These are phyloP conservation scores for Penicillium sp. DNA, from an alignment of 2,329 filamentous ascomycete species.

Conservation along the genomic window DNA sequence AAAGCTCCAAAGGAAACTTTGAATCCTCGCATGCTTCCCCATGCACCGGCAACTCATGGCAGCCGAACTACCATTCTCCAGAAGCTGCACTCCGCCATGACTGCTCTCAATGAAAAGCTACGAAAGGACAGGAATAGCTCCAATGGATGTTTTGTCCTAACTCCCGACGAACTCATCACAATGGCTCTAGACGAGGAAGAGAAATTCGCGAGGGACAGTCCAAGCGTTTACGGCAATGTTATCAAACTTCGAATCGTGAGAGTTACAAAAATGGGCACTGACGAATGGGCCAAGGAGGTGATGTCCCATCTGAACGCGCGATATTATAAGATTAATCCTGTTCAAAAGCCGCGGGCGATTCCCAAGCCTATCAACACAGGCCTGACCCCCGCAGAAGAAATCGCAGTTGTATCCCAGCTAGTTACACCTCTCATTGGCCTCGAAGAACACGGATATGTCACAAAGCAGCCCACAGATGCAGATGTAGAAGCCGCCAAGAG, in stretches of 20 bases:
- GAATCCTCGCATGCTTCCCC: slow-evolving; percentile 46
- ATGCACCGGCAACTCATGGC: slow-evolving; percentile 44
- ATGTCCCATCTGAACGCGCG: slow-evolving; percentile 44
- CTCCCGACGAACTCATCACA: slow-evolving; percentile 43
- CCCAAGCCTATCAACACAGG: slow-evolving; percentile 65
- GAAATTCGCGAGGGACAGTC: slow-evolving; percentile 63
- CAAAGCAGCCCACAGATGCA: slow-evolving; percentile 60
- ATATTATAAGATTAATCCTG: slow-evolving; percentile 35
- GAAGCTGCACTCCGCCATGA: slow-evolving; percentile 46
- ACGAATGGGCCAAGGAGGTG: slow-evolving; percentile 68
- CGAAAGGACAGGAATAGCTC: slow-evolving; percentile 31
- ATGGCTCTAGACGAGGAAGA: slow-evolving; percentile 68
- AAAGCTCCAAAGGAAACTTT: slow-evolving; percentile 42
- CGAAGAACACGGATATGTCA: slow-evolving; percentile 72
- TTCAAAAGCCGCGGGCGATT: slow-evolving; percentile 33
- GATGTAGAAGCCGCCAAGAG: slow-evolving; percentile 66
- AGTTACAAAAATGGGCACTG: slow-evolving; percentile 70
- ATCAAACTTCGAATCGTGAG: slow-evolving; percentile 77
- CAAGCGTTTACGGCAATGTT: slow-evolving; percentile 73
- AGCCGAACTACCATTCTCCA: slow-evolving; percentile 44
- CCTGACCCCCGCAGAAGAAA: slow-evolving; percentile 65
- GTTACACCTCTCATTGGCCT: slow-evolving; percentile 63
- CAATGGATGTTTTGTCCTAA: slow-evolving; percentile 39
- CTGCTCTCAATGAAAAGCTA: slow-evolving; percentile 40
- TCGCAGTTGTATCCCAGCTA: slow-evolving; percentile 61